Conservation (phyloP, 78 protist species). For the Dictyostelium firmibasis region DNA sequence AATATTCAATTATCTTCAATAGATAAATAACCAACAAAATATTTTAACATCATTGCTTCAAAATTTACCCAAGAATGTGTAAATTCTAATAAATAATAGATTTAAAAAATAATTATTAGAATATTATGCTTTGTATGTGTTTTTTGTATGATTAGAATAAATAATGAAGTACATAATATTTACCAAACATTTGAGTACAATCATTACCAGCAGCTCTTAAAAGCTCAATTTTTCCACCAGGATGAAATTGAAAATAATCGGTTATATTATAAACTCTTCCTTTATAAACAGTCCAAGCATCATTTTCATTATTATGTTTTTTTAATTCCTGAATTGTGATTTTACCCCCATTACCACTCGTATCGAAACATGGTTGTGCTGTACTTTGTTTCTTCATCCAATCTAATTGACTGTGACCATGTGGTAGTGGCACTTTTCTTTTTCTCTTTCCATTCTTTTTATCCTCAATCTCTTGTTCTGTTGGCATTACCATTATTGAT, state of each 20-base stretch:
- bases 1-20: not conserved
- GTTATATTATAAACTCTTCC: slow-evolving; percentile 89
- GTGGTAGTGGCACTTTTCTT: slow-evolving; percentile 74
- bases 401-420: slow-evolving; percentile 72
- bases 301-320: slow-evolving; percentile 61
- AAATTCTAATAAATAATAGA: slow-evolving; percentile 10
- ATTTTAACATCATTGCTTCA: slow-evolving; percentile 63
- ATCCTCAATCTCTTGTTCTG: slow-evolving; percentile 57
- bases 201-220: slow-evolving; percentile 85
- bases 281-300: slow-evolving; percentile 85
- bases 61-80: slow-evolving; percentile 75
- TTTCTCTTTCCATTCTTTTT: slow-evolving; percentile 66
- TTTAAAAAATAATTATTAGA: not conserved
- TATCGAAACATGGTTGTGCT: not conserved
- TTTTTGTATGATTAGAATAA: no score
- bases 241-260: slow-evolving; percentile 83
- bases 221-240: slow-evolving; percentile 83
- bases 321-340: slow-evolving; percentile 35
- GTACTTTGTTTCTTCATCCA: slow-evolving; percentile 51
- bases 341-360: not conserved
- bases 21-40: slow-evolving; percentile 31
- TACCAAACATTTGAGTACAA: slow-evolving; percentile 81
- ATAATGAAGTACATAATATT: not conserved
- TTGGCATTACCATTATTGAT: slow-evolving; percentile 19
- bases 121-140: no score